Evolutionary conservation across 2,329 filamentous ascomycete genomes (phyloP).

Genomic region (Fusarium papillatum): DNA sequence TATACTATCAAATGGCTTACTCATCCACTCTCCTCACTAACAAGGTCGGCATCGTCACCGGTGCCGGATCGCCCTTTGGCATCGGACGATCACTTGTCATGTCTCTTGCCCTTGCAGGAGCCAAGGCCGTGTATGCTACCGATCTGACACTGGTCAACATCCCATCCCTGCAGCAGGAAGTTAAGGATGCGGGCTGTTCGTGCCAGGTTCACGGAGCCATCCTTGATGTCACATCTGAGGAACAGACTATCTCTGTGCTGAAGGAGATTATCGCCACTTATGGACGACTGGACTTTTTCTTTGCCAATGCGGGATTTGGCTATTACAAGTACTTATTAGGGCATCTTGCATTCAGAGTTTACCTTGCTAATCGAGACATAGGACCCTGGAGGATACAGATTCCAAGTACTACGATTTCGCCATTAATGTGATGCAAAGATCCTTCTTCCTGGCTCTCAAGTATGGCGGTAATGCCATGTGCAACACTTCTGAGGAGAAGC

Average conservation of each 20-base stretch:
- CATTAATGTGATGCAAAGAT: slow-evolving; percentile 27
- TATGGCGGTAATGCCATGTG: slow-evolving; percentile 35
- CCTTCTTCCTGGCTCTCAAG: slow-evolving; percentile 30
- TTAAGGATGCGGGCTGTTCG: not conserved
- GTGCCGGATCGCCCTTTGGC: not conserved
- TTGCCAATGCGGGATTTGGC: not conserved
- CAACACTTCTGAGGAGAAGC: not conserved
- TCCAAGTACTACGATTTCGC: slow-evolving; percentile 19
- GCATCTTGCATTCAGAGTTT: not conserved
- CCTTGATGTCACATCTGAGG: slow-evolving; percentile 16
- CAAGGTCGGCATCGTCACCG: not conserved
- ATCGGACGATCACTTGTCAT: not conserved
- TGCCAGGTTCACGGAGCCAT: slow-evolving; percentile 7
- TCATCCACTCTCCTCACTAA: not conserved
- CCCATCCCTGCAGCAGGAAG: not conserved
- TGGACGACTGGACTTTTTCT: slow-evolving; percentile 11
- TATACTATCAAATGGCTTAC: not conserved
- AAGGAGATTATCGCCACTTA: slow-evolving; percentile 8
- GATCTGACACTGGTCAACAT: not conserved
- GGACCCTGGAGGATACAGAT: slow-evolving; percentile 31
- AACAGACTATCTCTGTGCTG: slow-evolving; percentile 11
- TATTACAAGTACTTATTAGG: not conserved
- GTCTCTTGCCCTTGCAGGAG: not conserved
- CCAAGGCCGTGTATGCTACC: not conserved
- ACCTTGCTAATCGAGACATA: not conserved